Evolutionary conservation across 495 filamentous ascomycete genomes (phyloP), one percentile per base, ranked within the genome.

Genomic region (Pseudomonodictys pantanalensis): DNA sequence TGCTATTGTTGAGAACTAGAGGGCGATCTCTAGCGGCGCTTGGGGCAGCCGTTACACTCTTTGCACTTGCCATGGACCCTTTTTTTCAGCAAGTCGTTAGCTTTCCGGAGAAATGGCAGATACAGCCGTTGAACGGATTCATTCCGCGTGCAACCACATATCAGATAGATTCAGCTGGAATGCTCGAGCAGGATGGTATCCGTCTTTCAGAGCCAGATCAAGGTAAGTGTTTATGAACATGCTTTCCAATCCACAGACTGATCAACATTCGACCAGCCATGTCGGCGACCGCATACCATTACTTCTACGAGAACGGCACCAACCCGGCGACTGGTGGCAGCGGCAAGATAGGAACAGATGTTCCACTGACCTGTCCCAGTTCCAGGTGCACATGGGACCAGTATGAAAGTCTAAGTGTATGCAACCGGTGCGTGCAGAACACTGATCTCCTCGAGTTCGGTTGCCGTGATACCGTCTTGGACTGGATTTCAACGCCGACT

Each of bases 361-460:
- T 62, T 33, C 59, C 51, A 11, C 38, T 58, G 22, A 10, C 25
- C 11, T 64, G 60, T 32, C 60, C 60, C n/a, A 58, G 45, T 23
- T 58, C 44, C 39, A 64, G 53, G 22, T 64, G 60, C 33, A 59
- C 60, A 26, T 64, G 60, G 60, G 17, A 18, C 11, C 24, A 52
- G 25, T 64, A 53, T 26, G 56, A 64, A 44, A 53, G 42, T 17
- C 41, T 64, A 23, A 45, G 58, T 20, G 20, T 64, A 8, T 64
- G 61, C 49, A 55, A 39, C 38, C 23, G 22, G 9, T 64, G 61
- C 35, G 32, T 24, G n/a, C 25, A 52, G n/a, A 30, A 47, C 15
- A 2, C 28, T n/a, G 49, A 64, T 18, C 43, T 43, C 30, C 61
- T 64, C 41, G 39, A 52, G 26, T 64, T 59, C 41, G 29, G 25